Evolutionary conservation across 768 basidiomycete species (phyloP), one percentile per base, ranked within the genome.

Genomic region (Obba rivulosa): DNA sequence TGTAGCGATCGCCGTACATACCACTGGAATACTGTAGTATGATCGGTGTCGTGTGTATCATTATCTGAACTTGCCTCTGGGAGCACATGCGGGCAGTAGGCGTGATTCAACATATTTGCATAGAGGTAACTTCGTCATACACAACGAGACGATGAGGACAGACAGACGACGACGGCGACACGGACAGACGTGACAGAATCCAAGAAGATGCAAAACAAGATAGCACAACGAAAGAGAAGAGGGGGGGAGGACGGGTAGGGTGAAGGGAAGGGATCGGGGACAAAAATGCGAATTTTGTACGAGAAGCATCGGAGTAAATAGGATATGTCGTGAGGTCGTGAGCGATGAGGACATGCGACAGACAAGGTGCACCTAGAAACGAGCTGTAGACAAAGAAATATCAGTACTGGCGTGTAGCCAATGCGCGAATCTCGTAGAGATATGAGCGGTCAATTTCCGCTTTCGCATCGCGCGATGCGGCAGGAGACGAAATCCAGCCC

Each of bases 371-470:
- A 21, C 38, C 20, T 47, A 53, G 28, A 31, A 13, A 31, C 28
- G 48, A 56, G 28, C 28, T 31, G 28, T n/a, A 31, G 13, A 31
- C 7, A 31, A 31, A 31, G 28, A 31, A 5, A 31, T 31, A 31
- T 79, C 61, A 87, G 66, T 91, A 90, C 64, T 81, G 83, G 64
- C 87, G 80, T n/a, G 86, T 90, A 14, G 89, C 89, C 48, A 92
- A 77, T 21, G 84, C 85, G 54, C 89, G 81, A 52, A 92, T 91
- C 66, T 92, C 89, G 65, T 79, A 86, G 31, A 92, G 72, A 58
- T 79, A 75, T 34, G 78, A 76, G 49, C 83, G 79, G 60, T 84
- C 82, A 28, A 77, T 70, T 46, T 76, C 72, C 21, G 57, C 58
- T 49, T 52, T 61, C 17, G 62, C 50, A 24, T 54, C 60, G 38